Evolutionary conservation across 2,329 filamentous ascomycete genomes (phyloP).

Genomic region (Monosporascus sp.): DNA sequence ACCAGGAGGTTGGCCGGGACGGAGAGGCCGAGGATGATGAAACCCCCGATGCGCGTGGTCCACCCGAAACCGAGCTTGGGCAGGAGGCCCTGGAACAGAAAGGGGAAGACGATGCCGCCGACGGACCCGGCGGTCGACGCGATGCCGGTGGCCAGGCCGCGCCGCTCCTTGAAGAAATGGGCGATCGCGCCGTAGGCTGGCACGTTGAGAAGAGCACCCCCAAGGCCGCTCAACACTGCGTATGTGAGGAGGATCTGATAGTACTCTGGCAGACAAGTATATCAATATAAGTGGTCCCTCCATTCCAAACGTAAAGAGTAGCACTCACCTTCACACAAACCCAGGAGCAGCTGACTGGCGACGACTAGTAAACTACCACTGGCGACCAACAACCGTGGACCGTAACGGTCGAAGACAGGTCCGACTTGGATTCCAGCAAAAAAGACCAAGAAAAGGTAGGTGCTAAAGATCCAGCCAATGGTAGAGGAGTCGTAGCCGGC

Average conservation of each 20-base stretch:
- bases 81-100: conserved; percentile 41
- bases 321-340: conserved; percentile 52
- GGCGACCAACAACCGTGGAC: conserved; percentile 62
- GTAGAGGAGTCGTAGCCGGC: conserved; percentile 58
- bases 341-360: conserved; percentile 60
- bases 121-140: conserved; percentile 68
- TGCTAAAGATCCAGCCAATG: conserved; percentile 81
- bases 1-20: conserved; percentile 43
- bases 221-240: conserved; percentile 66
- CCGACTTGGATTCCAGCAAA: conserved; percentile 79
- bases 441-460: conserved; percentile 77
- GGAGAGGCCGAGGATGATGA: conserved; percentile 43
- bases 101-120: conserved; percentile 61
- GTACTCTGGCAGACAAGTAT: conserved; percentile 43
- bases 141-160: conserved; percentile 75
- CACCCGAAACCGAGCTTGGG: conserved; percentile 43
- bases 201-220: conserved; percentile 71
- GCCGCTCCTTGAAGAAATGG: conserved; percentile 71
- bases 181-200: conserved; percentile 69
- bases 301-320: too few relatives aligned
- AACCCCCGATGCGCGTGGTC: conserved; percentile 44
- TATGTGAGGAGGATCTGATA: conserved; percentile 80
- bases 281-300: background rate
- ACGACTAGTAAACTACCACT: conserved; percentile 58
- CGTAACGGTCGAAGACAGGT: conserved; percentile 73